Conservation (phyloP, 768 basidiomycete genomes). For the Rhodosporidiobolus odoratus region DNA sequence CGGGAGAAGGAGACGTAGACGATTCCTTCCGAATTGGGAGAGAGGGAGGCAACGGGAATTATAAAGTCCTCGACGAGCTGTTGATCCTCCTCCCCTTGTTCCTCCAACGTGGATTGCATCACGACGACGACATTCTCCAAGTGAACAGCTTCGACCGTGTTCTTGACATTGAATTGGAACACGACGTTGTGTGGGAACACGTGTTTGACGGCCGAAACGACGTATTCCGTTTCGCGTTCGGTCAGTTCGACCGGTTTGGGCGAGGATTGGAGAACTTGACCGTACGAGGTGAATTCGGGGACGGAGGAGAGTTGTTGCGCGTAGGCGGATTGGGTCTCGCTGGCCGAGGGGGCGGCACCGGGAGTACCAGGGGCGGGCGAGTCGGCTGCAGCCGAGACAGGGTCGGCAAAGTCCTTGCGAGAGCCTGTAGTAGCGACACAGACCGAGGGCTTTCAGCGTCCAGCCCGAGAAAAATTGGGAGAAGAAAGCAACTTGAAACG, state of each 20-base stretch:
- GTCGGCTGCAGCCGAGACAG: constrained; percentile 57
- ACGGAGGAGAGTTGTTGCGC: constrained; percentile 76
- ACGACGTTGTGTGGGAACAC: constrained; percentile 91
- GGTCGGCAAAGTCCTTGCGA: constrained; percentile 50
- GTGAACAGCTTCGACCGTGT: constrained; percentile 91
- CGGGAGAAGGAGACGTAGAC: constrained; percentile 93
- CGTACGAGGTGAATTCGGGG: constrained; percentile 78
- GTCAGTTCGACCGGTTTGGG: constrained; percentile 73
- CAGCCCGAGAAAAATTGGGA: not conserved
- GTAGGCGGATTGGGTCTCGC: constrained; percentile 82
- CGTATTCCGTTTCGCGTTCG: constrained; percentile 96
- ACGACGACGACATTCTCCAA: constrained; percentile 89
- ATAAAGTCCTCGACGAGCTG: constrained; percentile 90
- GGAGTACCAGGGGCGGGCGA: constrained; percentile 57
- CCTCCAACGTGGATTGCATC: constrained; percentile 74
- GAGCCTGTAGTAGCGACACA: constrained; percentile 9
- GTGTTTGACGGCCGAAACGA: constrained; percentile 93
- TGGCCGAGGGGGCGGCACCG: constrained; percentile 64
- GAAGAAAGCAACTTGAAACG: constrained; percentile 46
- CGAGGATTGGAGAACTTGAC: constrained; percentile 79
- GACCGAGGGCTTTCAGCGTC: not conserved
- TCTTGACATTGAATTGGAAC: constrained; percentile 97
- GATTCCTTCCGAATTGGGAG: constrained; percentile 69
- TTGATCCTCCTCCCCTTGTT: constrained; percentile 61
- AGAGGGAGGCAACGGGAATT: constrained; percentile 69